Conservation (phyloP, 1,284 basidiomycete species). For the Vanrija sp. region DNA sequence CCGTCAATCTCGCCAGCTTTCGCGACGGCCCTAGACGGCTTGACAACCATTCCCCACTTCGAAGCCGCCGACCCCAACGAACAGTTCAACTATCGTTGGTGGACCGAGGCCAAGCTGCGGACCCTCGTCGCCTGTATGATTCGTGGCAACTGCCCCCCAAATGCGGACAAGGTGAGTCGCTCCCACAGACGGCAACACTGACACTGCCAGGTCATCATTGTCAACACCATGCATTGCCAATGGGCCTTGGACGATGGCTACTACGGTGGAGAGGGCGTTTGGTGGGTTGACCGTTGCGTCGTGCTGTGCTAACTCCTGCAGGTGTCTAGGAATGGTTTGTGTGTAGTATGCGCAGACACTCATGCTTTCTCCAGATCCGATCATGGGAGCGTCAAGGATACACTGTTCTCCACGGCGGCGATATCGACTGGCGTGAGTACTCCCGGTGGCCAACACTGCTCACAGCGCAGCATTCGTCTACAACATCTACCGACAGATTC, state of each 20-base stretch:
- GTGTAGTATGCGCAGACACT: no score
- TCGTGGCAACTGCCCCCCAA: neutral
- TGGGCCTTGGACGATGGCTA: neutral
- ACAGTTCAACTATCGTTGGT: neutral
- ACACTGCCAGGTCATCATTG: neutral
- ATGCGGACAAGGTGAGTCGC: neutral
- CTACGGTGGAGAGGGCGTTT: conserved; percentile 1
- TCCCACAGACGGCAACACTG: neutral
- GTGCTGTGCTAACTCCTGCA: neutral
- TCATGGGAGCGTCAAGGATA: conserved; percentile 21
- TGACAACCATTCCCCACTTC: no score
- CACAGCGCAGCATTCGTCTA: conserved; percentile 8
- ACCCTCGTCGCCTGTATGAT: neutral
- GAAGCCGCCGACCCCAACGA: neutral
- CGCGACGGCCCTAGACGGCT: no score
- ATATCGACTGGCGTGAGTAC: conserved; percentile 13
- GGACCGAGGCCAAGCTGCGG: neutral
- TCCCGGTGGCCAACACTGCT: neutral
- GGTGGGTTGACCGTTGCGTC: neutral
- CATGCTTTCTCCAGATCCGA: neutral
- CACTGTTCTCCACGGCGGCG: conserved; percentile 22
- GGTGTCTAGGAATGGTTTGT: conserved; percentile 1
- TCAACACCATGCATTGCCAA: neutral
- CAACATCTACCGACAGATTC: conserved; percentile 16
- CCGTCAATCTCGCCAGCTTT: no score